phyloP scores from a whole-genome alignment of 352 stramenopile species.

The Peronosclerospora sorghi region DNA sequence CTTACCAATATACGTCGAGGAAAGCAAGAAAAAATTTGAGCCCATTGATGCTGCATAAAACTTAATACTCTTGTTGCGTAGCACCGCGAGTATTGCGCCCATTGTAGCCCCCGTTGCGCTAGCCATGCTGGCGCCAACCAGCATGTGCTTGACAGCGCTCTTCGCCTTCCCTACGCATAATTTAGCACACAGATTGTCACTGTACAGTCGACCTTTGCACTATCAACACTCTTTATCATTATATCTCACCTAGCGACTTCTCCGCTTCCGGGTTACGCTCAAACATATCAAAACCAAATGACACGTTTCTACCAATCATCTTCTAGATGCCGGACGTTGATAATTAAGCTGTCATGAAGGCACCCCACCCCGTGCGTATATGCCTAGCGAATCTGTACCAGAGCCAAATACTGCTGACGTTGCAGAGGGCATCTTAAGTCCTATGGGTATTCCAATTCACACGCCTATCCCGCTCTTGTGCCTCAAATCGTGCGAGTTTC shows the following conservation, averaged over 20 bases:
- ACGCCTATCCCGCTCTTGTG: constrained; percentile 3
- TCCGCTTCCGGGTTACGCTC: constrained; percentile 21
- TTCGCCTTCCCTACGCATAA: constrained; percentile 46
- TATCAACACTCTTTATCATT: background rate
- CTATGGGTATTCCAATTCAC: constrained; percentile 7
- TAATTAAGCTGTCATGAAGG: background rate
- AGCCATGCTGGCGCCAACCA: constrained; percentile 43
- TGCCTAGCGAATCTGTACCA: background rate
- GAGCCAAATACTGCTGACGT: background rate
- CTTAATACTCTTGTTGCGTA: constrained; percentile 65
- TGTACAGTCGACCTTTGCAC: background rate
- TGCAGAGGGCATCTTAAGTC: constrained; percentile 1
- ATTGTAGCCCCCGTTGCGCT: constrained; percentile 40
- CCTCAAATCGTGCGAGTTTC: constrained; percentile 1
- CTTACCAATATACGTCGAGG: constrained; percentile 76
- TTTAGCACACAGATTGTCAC: background rate
- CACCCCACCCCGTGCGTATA: background rate
- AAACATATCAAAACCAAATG: constrained; percentile 8
- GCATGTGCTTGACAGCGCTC: constrained; percentile 53
- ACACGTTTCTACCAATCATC: background rate
- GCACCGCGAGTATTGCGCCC: constrained; percentile 45
- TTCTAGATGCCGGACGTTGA: background rate
- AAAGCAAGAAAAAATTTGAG: constrained; percentile 76
- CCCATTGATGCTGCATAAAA: constrained; percentile 80
- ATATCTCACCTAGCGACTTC: constrained; percentile 11